These are phyloP conservation scores for Phytophthora sp. DNA, from an alignment of 352 stramenopile genomes.

Conservation along the genomic window DNA sequence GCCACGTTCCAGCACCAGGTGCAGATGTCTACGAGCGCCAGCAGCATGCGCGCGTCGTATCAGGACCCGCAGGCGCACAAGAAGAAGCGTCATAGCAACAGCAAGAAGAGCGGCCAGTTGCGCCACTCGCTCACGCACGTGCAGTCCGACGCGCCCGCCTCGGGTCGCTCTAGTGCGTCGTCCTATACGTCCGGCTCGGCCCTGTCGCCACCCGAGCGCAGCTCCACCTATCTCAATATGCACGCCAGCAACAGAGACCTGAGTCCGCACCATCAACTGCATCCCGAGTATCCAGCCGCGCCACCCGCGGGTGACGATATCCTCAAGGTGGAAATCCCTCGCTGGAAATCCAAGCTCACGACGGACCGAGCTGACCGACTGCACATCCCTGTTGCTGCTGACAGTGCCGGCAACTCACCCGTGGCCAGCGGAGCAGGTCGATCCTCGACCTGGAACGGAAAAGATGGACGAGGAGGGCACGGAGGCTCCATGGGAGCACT, in stretches of 20 bases:
- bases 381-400: slow-evolving; percentile 31
- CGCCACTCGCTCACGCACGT: slow-evolving; percentile 63
- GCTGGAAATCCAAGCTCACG: slow-evolving; percentile 63
- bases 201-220: slow-evolving; percentile 27
- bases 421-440: slow-evolving; percentile 24
- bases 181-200: slow-evolving; percentile 37
- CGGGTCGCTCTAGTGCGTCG: slow-evolving; percentile 34
- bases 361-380: slow-evolving; percentile 54
- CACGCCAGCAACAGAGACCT: slow-evolving; percentile 34
- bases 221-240: slow-evolving; percentile 30
- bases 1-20: slow-evolving; percentile 45
- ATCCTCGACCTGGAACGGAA: slow-evolving; percentile 64
- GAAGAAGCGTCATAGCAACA: slow-evolving; percentile 36
- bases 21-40: slow-evolving; percentile 19
- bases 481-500: slow-evolving; percentile 46
- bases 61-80: slow-evolving; percentile 40
- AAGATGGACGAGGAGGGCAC: slow-evolving; percentile 44
- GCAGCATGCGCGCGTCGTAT: slow-evolving; percentile 41
- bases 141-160: slow-evolving; percentile 34
- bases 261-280: slow-evolving; percentile 39
- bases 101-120: slow-evolving; percentile 41
- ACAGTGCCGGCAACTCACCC: slow-evolving; percentile 46
- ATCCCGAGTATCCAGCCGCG: slow-evolving; percentile 41
- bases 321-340: slow-evolving; percentile 75
- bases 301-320: slow-evolving; percentile 59